Evolutionary conservation across 2,329 filamentous ascomycete genomes (phyloP), one percentile per base, ranked within the genome.

Genomic region (Alternaria arborescens): DNA sequence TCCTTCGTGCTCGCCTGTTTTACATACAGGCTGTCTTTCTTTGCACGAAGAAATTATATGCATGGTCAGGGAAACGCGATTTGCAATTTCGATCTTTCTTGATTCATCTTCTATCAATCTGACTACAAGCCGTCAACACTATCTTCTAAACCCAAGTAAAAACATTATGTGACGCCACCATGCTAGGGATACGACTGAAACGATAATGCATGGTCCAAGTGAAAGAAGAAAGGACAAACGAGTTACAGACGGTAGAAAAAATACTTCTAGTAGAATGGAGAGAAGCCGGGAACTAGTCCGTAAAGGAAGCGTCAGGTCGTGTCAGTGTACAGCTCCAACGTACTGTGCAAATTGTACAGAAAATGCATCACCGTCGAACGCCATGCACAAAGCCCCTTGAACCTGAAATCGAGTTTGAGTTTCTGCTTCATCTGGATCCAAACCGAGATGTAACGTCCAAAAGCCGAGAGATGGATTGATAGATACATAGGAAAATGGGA

Each of bases 401-500:
- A 48, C 11, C 38, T 54, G 55, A 62, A 67, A 46, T 66, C 52
- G 55, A 62, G 47, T 28, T 60, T 58, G 36, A 65, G 61, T 52
- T 62, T 64, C 60, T 60, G 60, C 62, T 63, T 70, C 59, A 68
- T 55, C 43, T 60, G 66, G 56, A 74, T 64, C 72, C 71, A 77
- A 53, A 72, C 53, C 44, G 68, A 66, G 28, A 72, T 55, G 66
- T 64, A 66, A 62, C 56, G 62, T 52, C 72, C 73, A 55, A 68
- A 69, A 41, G 71, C 66, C 47, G 66, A 69, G 60, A 74, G 54
- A 58, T 65, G 68, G 61, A 75, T 43, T 54, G 66, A 70, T 42
- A 76, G 43, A 66, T 70, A 77, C 71, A 77, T 70, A 77, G 72
- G 73, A 76, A 68, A 76, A 24, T 58, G 61, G 62, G 66, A 66